Base-by-base conservation (phyloP, 495 filamentous ascomycete genomes). In the Hypoxylon lienhwacheense region DNA sequence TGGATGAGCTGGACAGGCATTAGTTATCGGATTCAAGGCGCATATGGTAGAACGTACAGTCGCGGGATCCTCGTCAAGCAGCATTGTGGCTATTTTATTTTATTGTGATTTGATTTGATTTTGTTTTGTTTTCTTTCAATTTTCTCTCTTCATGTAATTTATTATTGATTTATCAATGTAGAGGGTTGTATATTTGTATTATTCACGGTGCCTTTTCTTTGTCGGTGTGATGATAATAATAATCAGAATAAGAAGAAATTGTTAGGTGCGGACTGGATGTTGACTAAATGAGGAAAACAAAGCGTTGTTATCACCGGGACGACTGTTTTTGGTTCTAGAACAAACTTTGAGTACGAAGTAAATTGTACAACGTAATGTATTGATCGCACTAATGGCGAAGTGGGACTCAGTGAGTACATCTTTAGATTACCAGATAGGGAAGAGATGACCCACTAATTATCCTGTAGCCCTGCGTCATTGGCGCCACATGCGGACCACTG, bases 41-140 rank as follows among this genome's bases (percentile, higher is more conserved):
- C 25, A 53, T 19, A 2, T 31, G 37, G 42, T 4, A 39, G 16
- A 28, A n/a, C 78, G 15, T 82, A 92, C 89, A 17, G 85, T 85
- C 32, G 85, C 88, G 53, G 93, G 93, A 68, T 90, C 88, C 75
- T 97, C 93, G 76, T 97, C 93, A 74, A 98, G 90, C 66, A 98
- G 79, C 93, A 97, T 97, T 56, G 66, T 87, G 80, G 48, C 44
- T 66, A 11, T 31, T n/a, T n/a, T n/a, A n/a, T n/a, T n/a, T n/a
- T n/a, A n/a, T n/a, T n/a, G n/a, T 17, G 16, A 16, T 11, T 46
- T 12, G 4, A 24, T n/a, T 35, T 25, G 5, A 4, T 35, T 40
- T 4, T 35, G n/a, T n/a, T n/a, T n/a, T n/a, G n/a, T n/a, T n/a
- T n/a, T n/a, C n/a, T n/a, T n/a, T n/a, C n/a, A n/a, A n/a, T n/a